phyloP scores from a whole-genome alignment of 306 rosid species.

The Quercus ilex region DNA sequence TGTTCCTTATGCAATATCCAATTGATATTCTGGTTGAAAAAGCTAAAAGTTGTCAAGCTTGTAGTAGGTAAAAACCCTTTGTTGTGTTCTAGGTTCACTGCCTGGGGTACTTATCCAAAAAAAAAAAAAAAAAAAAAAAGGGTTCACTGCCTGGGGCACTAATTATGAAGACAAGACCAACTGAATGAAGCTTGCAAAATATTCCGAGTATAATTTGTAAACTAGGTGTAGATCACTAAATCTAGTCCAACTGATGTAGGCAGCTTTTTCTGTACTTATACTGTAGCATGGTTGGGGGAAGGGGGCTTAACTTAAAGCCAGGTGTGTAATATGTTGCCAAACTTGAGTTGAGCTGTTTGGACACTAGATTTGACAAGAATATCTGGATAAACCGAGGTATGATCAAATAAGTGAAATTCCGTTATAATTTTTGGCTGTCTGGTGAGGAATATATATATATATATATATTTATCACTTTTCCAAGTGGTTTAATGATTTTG shows the following conservation, averaged over 20 bases:
- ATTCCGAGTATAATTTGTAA: background rate
- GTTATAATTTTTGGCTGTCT: background rate
- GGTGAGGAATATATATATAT: background rate
- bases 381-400: background rate
- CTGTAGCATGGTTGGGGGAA: background rate
- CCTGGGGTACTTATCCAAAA: background rate
- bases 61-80: too few relatives aligned
- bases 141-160: background rate
- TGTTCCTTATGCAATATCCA: too few relatives aligned
- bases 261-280: background rate
- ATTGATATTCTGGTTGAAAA: too few relatives aligned
- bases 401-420: background rate
- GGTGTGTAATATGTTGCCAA: background rate
- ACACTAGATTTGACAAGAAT: background rate
- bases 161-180: background rate
- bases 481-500: background rate
- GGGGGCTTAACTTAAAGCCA: background rate
- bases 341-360: background rate
- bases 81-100: too few relatives aligned
- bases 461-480: background rate
- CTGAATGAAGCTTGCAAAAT: background rate
- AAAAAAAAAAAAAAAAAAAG: background rate
- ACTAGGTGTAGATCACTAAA: background rate
- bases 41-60: too few relatives aligned
- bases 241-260: background rate